phyloP scores from a whole-genome alignment of 1,284 basidiomycete species.

The Megacollybia platyphylla region DNA sequence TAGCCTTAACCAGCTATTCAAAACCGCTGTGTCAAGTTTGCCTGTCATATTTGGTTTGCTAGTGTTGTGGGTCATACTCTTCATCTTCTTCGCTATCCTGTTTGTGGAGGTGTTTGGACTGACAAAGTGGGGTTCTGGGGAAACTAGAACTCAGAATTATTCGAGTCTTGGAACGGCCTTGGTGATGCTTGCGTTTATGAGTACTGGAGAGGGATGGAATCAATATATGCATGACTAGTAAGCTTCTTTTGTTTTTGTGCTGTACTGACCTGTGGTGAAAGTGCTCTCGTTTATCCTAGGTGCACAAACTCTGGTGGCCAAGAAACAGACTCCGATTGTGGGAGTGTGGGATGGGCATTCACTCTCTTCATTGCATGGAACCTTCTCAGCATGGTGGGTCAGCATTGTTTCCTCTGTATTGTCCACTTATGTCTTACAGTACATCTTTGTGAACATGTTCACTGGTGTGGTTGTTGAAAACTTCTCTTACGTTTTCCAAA shows the following conservation, averaged over 20 bases:
- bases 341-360: constrained; percentile 78
- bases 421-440: constrained; percentile 29
- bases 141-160: constrained; percentile 73
- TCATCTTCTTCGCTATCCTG: constrained; percentile 87
- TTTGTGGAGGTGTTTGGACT: constrained; percentile 89
- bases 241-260: constrained; percentile 16
- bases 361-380: constrained; percentile 94
- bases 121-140: constrained; percentile 76
- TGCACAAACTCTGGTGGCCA: constrained; percentile 56
- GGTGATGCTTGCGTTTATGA: constrained; percentile 79
- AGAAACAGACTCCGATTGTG: constrained; percentile 74
- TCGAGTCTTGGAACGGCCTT: constrained; percentile 70
- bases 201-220: constrained; percentile 85
- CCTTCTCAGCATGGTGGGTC: constrained; percentile 82
- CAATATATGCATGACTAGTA: constrained; percentile 92
- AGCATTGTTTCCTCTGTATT: neutral
- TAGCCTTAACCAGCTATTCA: constrained; percentile 91
- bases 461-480: constrained; percentile 95
- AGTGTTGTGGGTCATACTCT: constrained; percentile 83
- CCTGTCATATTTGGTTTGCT: constrained; percentile 83
- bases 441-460: constrained; percentile 93
- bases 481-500: constrained; percentile 93
- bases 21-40: constrained; percentile 89
- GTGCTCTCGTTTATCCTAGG: constrained; percentile 66
- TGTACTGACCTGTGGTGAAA: constrained; percentile 16